A percentile compares a stretch with the other conserved stretches of the same genome.
Conservation (phyloP, 2,329 filamentous ascomycete genomes). For the Penicillium sp. region DNA sequence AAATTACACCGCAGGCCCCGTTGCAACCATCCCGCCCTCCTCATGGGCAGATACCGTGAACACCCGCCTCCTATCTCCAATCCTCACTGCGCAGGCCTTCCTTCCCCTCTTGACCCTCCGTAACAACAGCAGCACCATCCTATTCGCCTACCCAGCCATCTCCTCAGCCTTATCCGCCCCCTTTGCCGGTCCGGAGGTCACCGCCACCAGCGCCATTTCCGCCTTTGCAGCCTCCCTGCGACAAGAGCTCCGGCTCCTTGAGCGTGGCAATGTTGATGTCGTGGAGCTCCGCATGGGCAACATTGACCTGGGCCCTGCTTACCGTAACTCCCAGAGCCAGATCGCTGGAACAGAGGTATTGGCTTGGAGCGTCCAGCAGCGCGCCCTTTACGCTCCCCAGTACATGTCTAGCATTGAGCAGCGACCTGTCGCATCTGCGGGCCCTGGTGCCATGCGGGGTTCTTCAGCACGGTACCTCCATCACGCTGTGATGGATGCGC, state of each 20-base stretch:
- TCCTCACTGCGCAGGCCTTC: slow-evolving; percentile 85
- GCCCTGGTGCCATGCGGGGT: slow-evolving; percentile 52
- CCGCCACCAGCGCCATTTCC: slow-evolving; percentile 80
- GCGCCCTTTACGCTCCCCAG: slow-evolving; percentile 49
- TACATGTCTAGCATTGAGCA: slow-evolving; percentile 47
- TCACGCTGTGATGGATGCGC: slow-evolving; percentile 84
- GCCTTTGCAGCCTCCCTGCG: slow-evolving; percentile 80
- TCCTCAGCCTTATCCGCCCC: slow-evolving; percentile 46
- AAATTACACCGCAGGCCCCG: slow-evolving; percentile 77
- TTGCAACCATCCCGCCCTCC: slow-evolving; percentile 80
- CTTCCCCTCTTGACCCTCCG: slow-evolving; percentile 72
- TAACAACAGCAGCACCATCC: slow-evolving; percentile 50
- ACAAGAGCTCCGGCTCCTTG: slow-evolving; percentile 73
- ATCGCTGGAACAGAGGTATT: slow-evolving; percentile 54
- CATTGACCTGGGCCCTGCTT: slow-evolving; percentile 74
- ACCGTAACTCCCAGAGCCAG: slow-evolving; percentile 44
- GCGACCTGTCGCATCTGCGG: slow-evolving; percentile 38
- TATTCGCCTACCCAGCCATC: slow-evolving; percentile 47
- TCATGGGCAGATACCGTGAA: slow-evolving; percentile 89
- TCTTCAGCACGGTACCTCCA: slow-evolving; percentile 78
- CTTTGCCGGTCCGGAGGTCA: slow-evolving; percentile 71
- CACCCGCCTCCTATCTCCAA: slow-evolving; percentile 84
- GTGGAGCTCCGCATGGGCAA: slow-evolving; percentile 88
- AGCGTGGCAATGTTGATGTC: slow-evolving; percentile 63
- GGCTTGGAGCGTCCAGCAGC: slow-evolving; percentile 59